Conservation (phyloP, 2,329 filamentous ascomycete genomes). For the Exophiala viscosa region DNA sequence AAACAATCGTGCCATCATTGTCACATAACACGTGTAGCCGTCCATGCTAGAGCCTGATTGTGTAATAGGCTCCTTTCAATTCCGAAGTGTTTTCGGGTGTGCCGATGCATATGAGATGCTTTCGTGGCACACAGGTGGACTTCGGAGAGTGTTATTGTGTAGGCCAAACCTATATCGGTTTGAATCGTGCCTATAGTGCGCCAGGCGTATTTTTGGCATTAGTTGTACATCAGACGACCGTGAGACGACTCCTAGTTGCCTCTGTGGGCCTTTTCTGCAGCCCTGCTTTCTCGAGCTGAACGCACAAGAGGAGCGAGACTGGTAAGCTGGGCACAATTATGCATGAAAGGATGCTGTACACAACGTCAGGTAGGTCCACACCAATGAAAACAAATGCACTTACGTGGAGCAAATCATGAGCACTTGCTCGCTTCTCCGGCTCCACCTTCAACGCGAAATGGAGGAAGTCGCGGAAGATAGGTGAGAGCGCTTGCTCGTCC, state of each 20-base stretch:
- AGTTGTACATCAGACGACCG: constrained; percentile 11
- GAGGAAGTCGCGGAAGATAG: constrained; percentile 92
- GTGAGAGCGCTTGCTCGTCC: constrained; percentile 93
- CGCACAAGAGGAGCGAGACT: constrained; percentile 83
- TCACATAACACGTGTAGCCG: no score
- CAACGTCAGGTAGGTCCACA: constrained; percentile 1
- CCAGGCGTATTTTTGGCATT: constrained; percentile 1
- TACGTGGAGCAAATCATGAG: constrained; percentile 89
- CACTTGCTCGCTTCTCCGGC: constrained; percentile 92
- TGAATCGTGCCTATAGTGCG: not conserved
- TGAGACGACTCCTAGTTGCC: constrained; percentile 33
- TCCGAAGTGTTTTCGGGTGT: no score
- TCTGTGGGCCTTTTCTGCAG: constrained; percentile 77
- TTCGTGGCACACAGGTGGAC: not conserved
- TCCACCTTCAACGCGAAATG: constrained; percentile 93
- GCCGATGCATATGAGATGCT: no score
- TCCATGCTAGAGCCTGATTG: no score
- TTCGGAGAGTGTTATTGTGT: not conserved
- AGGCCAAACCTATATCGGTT: constrained; percentile 2
- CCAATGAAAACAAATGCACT: constrained; percentile 36
- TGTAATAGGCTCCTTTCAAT: no score
- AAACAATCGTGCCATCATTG: no score
- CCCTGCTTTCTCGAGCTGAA: constrained; percentile 77
- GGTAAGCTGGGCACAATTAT: constrained; percentile 65
- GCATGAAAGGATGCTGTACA: constrained; percentile 73